These are phyloP conservation scores for Ustilago loliicola DNA, from an alignment of 1,284 basidiomycete species.

Conservation along the genomic window DNA sequence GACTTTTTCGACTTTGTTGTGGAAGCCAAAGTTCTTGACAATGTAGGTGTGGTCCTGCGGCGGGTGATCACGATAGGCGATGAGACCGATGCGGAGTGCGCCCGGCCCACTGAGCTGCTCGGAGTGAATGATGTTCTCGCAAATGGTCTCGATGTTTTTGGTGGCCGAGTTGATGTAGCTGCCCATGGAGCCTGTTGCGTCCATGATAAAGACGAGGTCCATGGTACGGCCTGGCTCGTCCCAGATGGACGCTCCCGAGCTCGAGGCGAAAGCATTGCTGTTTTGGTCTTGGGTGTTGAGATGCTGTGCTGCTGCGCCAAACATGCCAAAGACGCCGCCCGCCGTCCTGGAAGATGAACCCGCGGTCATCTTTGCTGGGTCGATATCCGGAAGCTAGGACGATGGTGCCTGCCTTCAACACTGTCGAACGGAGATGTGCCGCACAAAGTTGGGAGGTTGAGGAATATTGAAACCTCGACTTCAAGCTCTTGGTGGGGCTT, in stretches of 20 bases:
- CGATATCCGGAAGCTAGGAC: background rate
- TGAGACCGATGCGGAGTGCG: conserved; percentile 77
- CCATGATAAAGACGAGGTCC: conserved; percentile 70
- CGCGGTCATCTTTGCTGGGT: conserved; percentile 25
- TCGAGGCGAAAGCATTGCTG: conserved; percentile 19
- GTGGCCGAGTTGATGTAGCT: conserved; percentile 76
- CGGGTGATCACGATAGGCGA: conserved; percentile 76
- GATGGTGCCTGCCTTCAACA: no score
- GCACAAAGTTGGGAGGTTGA: background rate
- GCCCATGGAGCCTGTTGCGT: conserved; percentile 70
- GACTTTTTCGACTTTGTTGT: conserved; percentile 87
- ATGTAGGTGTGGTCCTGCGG: conserved; percentile 75
- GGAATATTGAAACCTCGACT: no score
- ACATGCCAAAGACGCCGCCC: conserved; percentile 61
- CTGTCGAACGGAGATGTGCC: background rate
- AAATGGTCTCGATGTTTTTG: conserved; percentile 97
- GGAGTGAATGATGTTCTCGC: conserved; percentile 93
- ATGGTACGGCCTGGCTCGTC: conserved; percentile 50
- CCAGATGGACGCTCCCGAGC: conserved; percentile 30
- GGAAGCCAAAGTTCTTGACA: conserved; percentile 89
- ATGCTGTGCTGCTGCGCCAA: conserved; percentile 59
- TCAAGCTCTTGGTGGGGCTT: no score
- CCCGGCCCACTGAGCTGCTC: conserved; percentile 87
- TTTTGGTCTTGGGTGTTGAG: conserved; percentile 36
- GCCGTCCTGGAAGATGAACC: conserved; percentile 33